Conservation (phyloP, 2,329 filamentous ascomycete species). For the Neoascochyta sp. region DNA sequence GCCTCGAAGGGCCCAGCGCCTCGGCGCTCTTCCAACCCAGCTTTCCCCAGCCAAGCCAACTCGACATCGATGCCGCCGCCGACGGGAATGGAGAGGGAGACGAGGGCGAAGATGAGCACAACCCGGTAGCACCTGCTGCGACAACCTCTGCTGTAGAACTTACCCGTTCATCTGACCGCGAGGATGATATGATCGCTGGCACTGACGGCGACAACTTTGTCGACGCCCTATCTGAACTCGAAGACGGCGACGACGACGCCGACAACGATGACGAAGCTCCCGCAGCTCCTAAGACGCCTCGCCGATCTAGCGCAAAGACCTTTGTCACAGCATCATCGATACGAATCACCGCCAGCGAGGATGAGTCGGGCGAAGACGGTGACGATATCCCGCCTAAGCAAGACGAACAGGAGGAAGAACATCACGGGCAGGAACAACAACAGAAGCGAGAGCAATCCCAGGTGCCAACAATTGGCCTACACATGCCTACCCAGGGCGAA, state of each 20-base stretch:
- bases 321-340: constrained; percentile 32
- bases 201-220: constrained; percentile 23
- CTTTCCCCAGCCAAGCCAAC: constrained; percentile 43
- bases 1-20: constrained; percentile 40
- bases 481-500: constrained; percentile 21
- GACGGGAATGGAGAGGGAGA: no score
- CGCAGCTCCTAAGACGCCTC: constrained; percentile 6
- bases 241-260: constrained; percentile 20
- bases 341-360: constrained; percentile 6
- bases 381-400: constrained; percentile 5
- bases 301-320: constrained; percentile 30
- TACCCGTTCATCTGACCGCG: constrained; percentile 25
- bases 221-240: constrained; percentile 33
- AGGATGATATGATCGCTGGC: constrained; percentile 16
- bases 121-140: constrained; percentile 8
- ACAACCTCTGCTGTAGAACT: constrained; percentile 28
- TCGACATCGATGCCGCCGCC: constrained; percentile 29
- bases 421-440: no score
- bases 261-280: constrained; percentile 13
- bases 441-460: constrained; percentile 17
- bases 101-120: constrained; percentile 18
- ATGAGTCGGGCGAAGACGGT: constrained; percentile 4
- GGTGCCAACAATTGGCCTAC: constrained; percentile 30
- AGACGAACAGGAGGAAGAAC: constrained; percentile 5
- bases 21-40: constrained; percentile 39